phyloP scores from a whole-genome alignment of 1,284 basidiomycete species.

The Wolfiporia cocos region DNA sequence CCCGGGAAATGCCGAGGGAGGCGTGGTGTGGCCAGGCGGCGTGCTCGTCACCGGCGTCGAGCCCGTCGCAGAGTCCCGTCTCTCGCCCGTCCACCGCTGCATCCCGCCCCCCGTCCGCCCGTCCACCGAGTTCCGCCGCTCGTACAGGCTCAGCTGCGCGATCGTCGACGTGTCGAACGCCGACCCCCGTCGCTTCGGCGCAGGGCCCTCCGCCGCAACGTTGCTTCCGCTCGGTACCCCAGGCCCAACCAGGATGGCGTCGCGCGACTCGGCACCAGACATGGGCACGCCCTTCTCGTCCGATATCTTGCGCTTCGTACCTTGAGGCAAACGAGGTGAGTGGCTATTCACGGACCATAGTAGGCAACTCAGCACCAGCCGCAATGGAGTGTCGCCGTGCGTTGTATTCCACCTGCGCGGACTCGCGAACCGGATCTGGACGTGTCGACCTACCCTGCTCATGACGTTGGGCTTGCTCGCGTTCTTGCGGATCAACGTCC shows the following conservation, averaged over 20 bases:
- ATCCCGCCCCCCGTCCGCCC: slow-evolving; percentile 36
- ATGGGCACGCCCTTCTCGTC: slow-evolving; percentile 48
- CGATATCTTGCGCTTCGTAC: slow-evolving; percentile 78
- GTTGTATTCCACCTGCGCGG: slow-evolving; percentile 51
- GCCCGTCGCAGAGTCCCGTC: slow-evolving; percentile 50
- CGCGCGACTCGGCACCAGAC: slow-evolving; percentile 51
- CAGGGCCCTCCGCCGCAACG: slow-evolving; percentile 57
- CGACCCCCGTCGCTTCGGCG: slow-evolving; percentile 74
- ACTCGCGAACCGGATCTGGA: slow-evolving; percentile 18
- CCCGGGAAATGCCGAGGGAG: slow-evolving; percentile 53
- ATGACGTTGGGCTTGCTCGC: slow-evolving; percentile 13
- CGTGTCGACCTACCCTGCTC: slow-evolving; percentile 14
- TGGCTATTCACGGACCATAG: slow-evolving; percentile 10
- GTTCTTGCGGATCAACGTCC: slow-evolving; percentile 35
- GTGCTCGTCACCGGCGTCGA: slow-evolving; percentile 57
- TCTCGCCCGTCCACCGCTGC: slow-evolving; percentile 56
- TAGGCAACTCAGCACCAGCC: slow-evolving; percentile 18
- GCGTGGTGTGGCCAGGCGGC: slow-evolving; percentile 40
- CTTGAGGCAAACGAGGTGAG: slow-evolving; percentile 39
- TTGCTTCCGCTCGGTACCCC: slow-evolving; percentile 52
- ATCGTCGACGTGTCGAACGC: slow-evolving; percentile 70
- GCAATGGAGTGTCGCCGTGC: slow-evolving; percentile 42
- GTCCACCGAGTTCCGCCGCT: slow-evolving; percentile 72
- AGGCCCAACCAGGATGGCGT: slow-evolving; percentile 63
- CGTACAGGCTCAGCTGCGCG: slow-evolving; percentile 64